phyloP scores from a whole-genome alignment of 768 basidiomycete species.

The Macrolepiota dolichaula region DNA sequence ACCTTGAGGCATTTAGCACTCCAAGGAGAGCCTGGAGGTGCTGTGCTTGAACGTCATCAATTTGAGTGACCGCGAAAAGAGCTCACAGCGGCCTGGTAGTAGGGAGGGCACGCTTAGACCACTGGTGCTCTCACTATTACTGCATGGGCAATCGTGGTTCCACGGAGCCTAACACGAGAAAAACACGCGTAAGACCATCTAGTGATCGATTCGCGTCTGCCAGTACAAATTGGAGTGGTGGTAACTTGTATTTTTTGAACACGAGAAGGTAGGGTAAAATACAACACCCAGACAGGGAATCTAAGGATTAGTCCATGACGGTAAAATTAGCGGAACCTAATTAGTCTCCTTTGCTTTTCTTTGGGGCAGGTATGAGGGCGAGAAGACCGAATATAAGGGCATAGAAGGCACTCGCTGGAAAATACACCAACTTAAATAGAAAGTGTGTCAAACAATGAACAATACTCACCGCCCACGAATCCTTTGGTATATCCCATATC shows the following conservation, averaged over 20 bases:
- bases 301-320: background rate
- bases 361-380: constrained; percentile 67
- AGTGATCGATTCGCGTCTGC: too few species aligned
- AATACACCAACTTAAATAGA: background rate
- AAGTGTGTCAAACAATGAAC: background rate
- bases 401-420: constrained; percentile 64
- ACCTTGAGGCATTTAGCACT: too few species aligned
- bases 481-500: constrained; percentile 62
- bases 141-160: too few species aligned
- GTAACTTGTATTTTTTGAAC: background rate
- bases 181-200: too few species aligned
- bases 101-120: too few species aligned
- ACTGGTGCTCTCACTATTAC: too few species aligned
- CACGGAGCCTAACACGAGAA: too few species aligned
- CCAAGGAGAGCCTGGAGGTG: too few species aligned
- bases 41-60: too few species aligned
- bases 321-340: background rate
- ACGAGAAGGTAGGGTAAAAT: background rate
- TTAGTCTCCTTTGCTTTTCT: constrained; percentile 22
- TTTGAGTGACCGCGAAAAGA: too few species aligned
- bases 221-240: background rate
- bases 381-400: constrained; percentile 70
- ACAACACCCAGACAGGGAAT: background rate
- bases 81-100: too few species aligned
- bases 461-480: constrained; percentile 52